phyloP scores from a whole-genome alignment of 129 eudicot genomes.

The Lactuca sativa region DNA sequence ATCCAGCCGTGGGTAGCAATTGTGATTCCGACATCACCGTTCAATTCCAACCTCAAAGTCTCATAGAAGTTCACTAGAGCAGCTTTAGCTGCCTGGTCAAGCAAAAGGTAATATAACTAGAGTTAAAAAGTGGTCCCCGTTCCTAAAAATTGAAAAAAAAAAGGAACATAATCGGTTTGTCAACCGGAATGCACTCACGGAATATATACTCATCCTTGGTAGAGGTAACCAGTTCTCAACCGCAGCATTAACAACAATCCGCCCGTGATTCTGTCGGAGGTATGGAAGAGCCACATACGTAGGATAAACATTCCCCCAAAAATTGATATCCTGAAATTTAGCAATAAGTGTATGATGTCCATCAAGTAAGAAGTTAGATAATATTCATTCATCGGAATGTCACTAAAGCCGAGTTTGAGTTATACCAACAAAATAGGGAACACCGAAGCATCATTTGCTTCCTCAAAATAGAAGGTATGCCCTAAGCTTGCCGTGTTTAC shows the following conservation, averaged over 20 bases:
- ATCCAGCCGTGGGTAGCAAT: conserved; percentile 97
- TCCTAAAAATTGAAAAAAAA: not conserved
- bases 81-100: conserved; percentile 85
- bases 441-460: conserved; percentile 72
- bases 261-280: conserved; percentile 58
- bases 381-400: not conserved
- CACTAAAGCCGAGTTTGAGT: conserved; percentile 5
- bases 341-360: not conserved
- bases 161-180: not conserved
- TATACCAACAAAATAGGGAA: conserved; percentile 88
- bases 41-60: conserved; percentile 76
- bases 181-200: conserved; percentile 50
- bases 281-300: conserved; percentile 91
- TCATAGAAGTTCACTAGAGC: conserved; percentile 90
- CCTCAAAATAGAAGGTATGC: conserved; percentile 95
- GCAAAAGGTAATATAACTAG: not conserved
- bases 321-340: conserved; percentile 75
- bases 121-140: not conserved
- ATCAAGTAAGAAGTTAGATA: not conserved
- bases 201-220: conserved; percentile 93
- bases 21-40: conserved; percentile 74
- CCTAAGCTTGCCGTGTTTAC: conserved; percentile 93
- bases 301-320: conserved; percentile 98
- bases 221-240: conserved; percentile 98
- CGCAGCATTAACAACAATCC: conserved; percentile 80